Base-by-base conservation (phyloP, 352 stramenopile species). In the Halophytophthora batemanensis region DNA sequence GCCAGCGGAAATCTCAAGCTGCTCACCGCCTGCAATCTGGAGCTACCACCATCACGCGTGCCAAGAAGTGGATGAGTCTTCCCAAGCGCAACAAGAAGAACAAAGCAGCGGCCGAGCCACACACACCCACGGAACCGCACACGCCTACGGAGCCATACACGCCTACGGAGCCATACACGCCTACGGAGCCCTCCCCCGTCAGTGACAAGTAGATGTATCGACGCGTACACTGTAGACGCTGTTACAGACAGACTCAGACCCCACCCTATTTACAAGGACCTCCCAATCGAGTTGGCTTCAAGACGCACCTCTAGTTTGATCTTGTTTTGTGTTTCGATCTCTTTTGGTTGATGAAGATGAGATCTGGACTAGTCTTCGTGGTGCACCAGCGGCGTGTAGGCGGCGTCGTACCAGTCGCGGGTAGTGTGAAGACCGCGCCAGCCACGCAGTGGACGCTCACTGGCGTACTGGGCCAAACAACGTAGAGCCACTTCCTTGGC, bases 351-450 rank as follows among this genome's bases (percentile, higher is more conserved):
- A 31, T 31, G 25, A 8, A 4, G 8, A 31, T 31, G 25, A 23
- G 12, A n/a, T 42, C 47, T 33, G 28, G 14, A 25, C 51, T 74
- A 85, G 23, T 61, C 71, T 59, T 90, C 81, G 36, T 88, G 69
- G 59, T 90, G 77, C 17, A 86, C 74, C 28, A 93, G 68, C 13
- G 82, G 82, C 14, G 79, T 87, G 65, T 92, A 93, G 10, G 84
- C 81, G 29, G 81, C 73, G 59, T 94, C 84, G 51, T 94, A 94
- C 80, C 82, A 94, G 58, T 94, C 84, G 36, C 82, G 82, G 6
- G 84, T 94, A 1, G 82, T 94, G 53, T 90, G 82, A 1, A 94
- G 66, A 0, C 82, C 84, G 39, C 78, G 66, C 84, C 84, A 94
- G 14, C 84, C 84, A 3, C 77, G 72, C 21, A 90, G 59, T 21